phyloP scores from a whole-genome alignment of 2,329 filamentous ascomycete species.

The Apiospora rasikravindrae region DNA sequence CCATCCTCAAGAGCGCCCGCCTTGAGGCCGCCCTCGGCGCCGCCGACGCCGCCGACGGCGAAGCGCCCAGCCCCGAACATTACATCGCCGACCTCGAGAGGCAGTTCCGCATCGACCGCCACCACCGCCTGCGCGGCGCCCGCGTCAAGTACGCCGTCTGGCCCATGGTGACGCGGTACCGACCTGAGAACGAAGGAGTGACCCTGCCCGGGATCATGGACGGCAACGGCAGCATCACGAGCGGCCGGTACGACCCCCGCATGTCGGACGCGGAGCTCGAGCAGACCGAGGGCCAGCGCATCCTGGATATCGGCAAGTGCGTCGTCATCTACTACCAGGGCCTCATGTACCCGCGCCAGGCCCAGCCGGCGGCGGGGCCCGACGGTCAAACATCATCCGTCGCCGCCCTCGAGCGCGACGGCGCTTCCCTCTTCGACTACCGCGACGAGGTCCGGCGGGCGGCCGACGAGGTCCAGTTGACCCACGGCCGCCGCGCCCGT shows the following conservation, averaged over 20 bases:
- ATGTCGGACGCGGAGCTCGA: not conserved
- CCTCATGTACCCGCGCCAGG: conserved; percentile 31
- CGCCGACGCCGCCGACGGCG: not conserved
- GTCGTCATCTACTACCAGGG: conserved; percentile 40
- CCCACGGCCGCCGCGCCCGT: not conserved
- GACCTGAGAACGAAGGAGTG: conserved; percentile 27
- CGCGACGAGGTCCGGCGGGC: not conserved
- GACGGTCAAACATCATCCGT: not conserved
- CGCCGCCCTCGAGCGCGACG: conserved; percentile 1
- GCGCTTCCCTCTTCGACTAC: conserved; percentile 2
- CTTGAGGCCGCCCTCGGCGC: not conserved
- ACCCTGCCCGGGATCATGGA: not conserved
- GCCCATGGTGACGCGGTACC: conserved; percentile 37
- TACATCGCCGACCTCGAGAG: conserved; percentile 4
- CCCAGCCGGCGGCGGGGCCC: not conserved
- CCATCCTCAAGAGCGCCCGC: conserved; percentile 13
- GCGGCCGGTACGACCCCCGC: not conserved
- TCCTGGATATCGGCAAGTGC: conserved; percentile 31
- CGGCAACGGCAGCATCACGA: conserved; percentile 21
- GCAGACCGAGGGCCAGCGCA: conserved; percentile 33
- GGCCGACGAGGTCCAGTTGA: not conserved
- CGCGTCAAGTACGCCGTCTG: conserved; percentile 40
- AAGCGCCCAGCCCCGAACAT: conserved; percentile 15
- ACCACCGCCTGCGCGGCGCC: conserved; percentile 37
- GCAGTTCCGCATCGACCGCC: conserved; percentile 24